Conservation (phyloP, 1,284 basidiomycete species). For the Pseudomicrostroma phylloplanum region DNA sequence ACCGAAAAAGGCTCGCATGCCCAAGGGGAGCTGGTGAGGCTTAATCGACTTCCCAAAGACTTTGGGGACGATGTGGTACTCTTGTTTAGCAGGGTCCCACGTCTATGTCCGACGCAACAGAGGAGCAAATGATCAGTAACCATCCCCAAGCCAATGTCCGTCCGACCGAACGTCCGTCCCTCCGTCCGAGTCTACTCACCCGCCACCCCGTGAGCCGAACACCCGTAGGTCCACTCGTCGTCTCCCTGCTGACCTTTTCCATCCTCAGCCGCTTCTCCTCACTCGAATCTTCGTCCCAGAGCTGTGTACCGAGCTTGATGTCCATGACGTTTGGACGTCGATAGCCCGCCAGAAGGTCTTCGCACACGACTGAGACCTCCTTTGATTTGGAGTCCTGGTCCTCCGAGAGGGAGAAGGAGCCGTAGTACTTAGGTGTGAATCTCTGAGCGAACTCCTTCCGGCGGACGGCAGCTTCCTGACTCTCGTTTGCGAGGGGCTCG, state of each 20-base stretch:
- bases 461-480: constrained; percentile 2
- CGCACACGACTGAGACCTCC: constrained; percentile 53
- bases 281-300: constrained; percentile 67
- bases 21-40: constrained; percentile 63
- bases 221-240: constrained; percentile 71
- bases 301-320: constrained; percentile 79
- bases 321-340: constrained; percentile 78
- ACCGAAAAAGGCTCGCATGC: constrained; percentile 73
- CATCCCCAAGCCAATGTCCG: too few species aligned
- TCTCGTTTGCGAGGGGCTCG: constrained; percentile 33
- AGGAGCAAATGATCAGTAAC: too few species aligned
- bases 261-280: constrained; percentile 74
- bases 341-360: constrained; percentile 73
- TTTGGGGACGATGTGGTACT: constrained; percentile 61
- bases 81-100: neutral
- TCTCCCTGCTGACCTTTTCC: constrained; percentile 64
- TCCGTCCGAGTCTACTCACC: constrained; percentile 53
- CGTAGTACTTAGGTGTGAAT: constrained; percentile 15
- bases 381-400: constrained; percentile 53
- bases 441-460: constrained; percentile 20
- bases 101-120: too few species aligned
- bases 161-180: too few species aligned
- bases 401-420: constrained; percentile 9
- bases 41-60: constrained; percentile 72
- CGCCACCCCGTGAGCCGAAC: constrained; percentile 81